A percentile compares a stretch with the other conserved stretches of the same genome.
phyloP scores from a whole-genome alignment of 2,329 filamentous ascomycete species.

The Rhynchosporium agropyri region DNA sequence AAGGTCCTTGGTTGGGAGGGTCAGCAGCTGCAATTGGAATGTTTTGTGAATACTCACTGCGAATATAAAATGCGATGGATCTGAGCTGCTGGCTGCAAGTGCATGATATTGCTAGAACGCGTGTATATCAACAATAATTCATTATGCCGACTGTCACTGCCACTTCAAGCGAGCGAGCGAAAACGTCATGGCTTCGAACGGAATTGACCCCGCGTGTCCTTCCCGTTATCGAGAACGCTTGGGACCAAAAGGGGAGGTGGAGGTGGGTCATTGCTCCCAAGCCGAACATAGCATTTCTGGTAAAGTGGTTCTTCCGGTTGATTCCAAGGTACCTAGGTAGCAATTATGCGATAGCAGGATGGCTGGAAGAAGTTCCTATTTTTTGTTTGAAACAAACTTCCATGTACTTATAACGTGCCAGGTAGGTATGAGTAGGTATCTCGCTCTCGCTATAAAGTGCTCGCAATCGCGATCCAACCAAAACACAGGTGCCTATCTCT shows the following conservation, averaged over 20 bases:
- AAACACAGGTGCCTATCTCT: background rate
- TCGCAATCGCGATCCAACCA: background rate
- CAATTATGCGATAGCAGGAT: too few relatives aligned
- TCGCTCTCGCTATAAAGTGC: background rate
- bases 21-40: background rate
- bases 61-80: background rate
- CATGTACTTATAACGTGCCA: too few relatives aligned
- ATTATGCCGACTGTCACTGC: constrained; percentile 9
- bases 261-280: background rate
- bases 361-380: too few relatives aligned
- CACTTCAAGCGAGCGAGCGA: background rate
- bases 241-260: background rate
- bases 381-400: too few relatives aligned
- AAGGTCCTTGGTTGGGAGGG: background rate
- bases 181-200: constrained; percentile 17
- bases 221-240: constrained; percentile 13
- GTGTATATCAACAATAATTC: background rate
- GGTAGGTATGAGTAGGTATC: background rate
- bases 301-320: too few relatives aligned
- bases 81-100: background rate
- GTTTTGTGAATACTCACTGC: background rate
- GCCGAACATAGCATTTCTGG: too few relatives aligned
- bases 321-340: too few relatives aligned
- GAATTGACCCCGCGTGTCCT: constrained; percentile 14
- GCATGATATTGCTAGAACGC: background rate